phyloP scores from a whole-genome alignment of 163 green algal genomes.

The Dunaliella salina region DNA sequence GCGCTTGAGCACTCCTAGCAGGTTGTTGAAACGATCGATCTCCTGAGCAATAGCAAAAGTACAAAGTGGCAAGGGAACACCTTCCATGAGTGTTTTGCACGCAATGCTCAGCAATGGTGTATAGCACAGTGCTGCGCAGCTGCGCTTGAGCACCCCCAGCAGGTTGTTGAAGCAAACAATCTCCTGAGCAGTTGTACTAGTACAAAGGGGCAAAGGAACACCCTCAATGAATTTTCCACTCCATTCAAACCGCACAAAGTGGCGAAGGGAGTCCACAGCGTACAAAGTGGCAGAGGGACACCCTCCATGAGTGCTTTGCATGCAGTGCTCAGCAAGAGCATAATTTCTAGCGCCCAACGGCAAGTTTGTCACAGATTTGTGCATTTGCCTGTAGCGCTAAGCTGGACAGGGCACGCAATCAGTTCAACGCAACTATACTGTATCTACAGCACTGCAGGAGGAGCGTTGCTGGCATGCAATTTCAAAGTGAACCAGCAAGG shows the following conservation, averaged over 20 bases:
- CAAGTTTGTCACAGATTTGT: too few species aligned
- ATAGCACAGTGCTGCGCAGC: constrained; percentile 49
- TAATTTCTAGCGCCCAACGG: too few species aligned
- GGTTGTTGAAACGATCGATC: constrained; percentile 36
- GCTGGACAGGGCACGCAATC: not conserved
- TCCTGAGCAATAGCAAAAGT: constrained; percentile 34
- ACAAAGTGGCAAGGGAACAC: not conserved
- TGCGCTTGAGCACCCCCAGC: constrained; percentile 30
- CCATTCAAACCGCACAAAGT: too few species aligned
- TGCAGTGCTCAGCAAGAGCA: too few species aligned
- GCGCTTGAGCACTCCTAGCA: constrained; percentile 31
- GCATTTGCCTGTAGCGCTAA: too few species aligned
- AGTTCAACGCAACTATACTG: not conserved
- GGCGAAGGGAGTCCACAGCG: too few species aligned
- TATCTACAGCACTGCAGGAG: not conserved
- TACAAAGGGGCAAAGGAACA: too few species aligned
- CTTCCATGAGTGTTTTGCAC: not conserved
- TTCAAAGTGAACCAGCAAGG: not conserved
- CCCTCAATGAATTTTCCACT: not conserved
- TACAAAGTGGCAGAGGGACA: too few species aligned
- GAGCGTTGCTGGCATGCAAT: not conserved
- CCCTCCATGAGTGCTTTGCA: too few species aligned
- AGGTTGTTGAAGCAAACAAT: constrained; percentile 40
- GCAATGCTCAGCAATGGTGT: too few species aligned
- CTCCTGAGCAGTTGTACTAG: constrained; percentile 38